Evolutionary conservation across 2,329 filamentous ascomycete species (phyloP).

Genomic region (Rutstroemia sydowiana): DNA sequence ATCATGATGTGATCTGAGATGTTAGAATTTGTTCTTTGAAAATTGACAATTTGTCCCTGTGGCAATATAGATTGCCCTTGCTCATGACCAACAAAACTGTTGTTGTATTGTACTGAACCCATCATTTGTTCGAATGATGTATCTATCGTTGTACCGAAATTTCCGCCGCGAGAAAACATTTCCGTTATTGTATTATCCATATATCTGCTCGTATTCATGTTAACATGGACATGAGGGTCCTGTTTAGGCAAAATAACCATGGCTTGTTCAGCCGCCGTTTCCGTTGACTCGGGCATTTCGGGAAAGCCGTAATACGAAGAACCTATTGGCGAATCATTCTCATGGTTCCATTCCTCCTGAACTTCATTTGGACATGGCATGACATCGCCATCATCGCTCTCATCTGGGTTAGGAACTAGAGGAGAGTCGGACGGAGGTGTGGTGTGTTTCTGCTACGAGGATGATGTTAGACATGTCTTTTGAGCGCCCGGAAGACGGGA

Average conservation of each 20-base stretch:
- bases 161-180: background rate
- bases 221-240: background rate
- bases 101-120: slow-evolving; percentile 1
- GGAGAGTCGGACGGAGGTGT: background rate
- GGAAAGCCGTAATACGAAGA: background rate
- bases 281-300: background rate
- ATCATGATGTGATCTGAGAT: slow-evolving; percentile 5
- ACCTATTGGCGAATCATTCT: background rate
- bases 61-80: background rate
- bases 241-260: background rate
- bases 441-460: background rate
- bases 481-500: background rate
- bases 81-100: background rate
- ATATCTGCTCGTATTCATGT: background rate
- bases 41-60: background rate
- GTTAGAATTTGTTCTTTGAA: background rate
- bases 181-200: slow-evolving; percentile 3
- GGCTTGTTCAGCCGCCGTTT: background rate
- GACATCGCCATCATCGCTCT: slow-evolving; percentile 3
- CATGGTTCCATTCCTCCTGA: background rate
- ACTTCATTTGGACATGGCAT: background rate
- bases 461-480: background rate
- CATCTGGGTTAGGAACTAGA: background rate
- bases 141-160: background rate
- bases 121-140: slow-evolving; percentile 4